Conservation (phyloP, 331 rosid species). For the Rhamnella rubrinervis region DNA sequence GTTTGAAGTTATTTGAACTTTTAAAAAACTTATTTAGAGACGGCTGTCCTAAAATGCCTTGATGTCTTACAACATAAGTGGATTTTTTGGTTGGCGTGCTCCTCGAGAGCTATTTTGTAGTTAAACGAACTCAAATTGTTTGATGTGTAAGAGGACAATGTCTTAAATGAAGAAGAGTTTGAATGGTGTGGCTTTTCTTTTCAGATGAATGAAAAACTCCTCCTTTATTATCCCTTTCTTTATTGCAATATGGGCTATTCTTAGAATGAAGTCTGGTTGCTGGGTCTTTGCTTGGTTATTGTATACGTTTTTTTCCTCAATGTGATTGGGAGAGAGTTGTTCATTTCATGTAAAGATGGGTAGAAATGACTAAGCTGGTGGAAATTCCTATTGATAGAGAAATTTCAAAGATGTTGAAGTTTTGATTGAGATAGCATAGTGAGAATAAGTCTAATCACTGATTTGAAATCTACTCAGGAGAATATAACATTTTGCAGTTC, state of each 20-base stretch:
- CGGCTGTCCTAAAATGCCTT: not conserved
- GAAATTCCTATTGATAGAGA: not conserved
- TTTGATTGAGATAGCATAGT: not conserved
- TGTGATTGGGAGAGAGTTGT: no score
- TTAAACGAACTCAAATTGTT: not conserved
- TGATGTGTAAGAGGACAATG: not conserved
- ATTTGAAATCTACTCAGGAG: no score
- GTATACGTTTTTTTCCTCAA: no score
- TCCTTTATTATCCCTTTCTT: not conserved
- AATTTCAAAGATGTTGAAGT: not conserved
- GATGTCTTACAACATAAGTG: not conserved
- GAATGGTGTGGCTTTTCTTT: not conserved
- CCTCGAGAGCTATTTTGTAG: not conserved
- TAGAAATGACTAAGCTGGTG: not conserved
- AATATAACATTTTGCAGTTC: not conserved
- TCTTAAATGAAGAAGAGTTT: not conserved
- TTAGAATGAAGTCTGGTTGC: not conserved
- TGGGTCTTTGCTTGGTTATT: not conserved
- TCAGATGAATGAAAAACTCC: not conserved
- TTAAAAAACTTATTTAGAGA: not conserved
- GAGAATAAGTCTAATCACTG: no score
- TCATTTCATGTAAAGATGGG: not conserved
- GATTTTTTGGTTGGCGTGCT: not conserved
- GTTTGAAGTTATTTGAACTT: not conserved
- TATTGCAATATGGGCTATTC: not conserved